phyloP scores from a whole-genome alignment of 495 filamentous ascomycete species.

The Hypoxylon lienhwacheense region DNA sequence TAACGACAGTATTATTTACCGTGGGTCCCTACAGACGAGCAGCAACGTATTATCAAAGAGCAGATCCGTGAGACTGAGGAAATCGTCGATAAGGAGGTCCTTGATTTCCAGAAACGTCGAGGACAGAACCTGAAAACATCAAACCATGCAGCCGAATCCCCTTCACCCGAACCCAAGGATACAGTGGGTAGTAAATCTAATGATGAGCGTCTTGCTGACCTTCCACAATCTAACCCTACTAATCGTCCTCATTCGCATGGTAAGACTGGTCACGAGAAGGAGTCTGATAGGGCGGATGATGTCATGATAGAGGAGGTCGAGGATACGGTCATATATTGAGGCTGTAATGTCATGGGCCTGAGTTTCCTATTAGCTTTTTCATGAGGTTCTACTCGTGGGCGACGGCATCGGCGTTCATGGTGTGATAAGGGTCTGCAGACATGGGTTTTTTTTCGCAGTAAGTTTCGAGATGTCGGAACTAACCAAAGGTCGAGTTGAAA shows the following conservation, averaged over 20 bases:
- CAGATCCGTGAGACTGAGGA: constrained; percentile 52
- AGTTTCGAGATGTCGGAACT: constrained; percentile 30
- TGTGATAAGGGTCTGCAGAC: constrained; percentile 9
- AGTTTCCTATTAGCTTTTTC: constrained; percentile 3
- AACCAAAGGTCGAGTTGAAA: constrained; percentile 10
- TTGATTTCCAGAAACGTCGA: constrained; percentile 47
- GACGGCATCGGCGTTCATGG: constrained; percentile 14
- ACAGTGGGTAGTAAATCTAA: constrained; percentile 52
- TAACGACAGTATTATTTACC: constrained; percentile 78
- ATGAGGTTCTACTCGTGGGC: constrained; percentile 3
- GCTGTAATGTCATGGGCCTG: background rate
- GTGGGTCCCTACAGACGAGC: constrained; percentile 67
- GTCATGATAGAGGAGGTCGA: constrained; percentile 74
- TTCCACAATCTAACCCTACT: constrained; percentile 42
- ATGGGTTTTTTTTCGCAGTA: constrained; percentile 4
- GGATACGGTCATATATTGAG: constrained; percentile 84
- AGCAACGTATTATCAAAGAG: constrained; percentile 51
- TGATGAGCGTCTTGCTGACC: constrained; percentile 49
- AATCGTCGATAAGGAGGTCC: constrained; percentile 48
- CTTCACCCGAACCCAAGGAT: constrained; percentile 29
- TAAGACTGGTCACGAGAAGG: constrained; percentile 44
- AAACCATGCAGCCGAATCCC: constrained; percentile 35
- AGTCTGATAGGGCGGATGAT: constrained; percentile 69
- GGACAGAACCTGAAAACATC: constrained; percentile 36
- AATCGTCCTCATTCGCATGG: constrained; percentile 38